A percentile compares a stretch with the other conserved stretches of the same genome.
Evolutionary conservation across 768 basidiomycete genomes (phyloP).

Genomic region (Dictyophora rubrovolvata): DNA sequence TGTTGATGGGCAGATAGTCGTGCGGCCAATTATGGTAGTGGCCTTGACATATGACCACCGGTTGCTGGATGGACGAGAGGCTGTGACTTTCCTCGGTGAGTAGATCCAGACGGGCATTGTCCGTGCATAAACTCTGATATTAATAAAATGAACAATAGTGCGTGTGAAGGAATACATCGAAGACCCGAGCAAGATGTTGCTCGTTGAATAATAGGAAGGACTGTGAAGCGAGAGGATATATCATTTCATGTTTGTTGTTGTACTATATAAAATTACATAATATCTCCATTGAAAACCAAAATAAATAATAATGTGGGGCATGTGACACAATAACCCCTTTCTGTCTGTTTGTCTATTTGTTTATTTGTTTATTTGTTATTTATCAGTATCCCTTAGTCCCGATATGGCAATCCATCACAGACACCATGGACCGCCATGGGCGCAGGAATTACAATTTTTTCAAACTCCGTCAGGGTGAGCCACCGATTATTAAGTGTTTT

Average conservation of each 20-base stretch:
- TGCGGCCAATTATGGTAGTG: constrained; percentile 94
- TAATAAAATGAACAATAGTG: constrained; percentile 33
- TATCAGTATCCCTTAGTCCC: neutral
- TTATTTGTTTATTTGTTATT: neutral
- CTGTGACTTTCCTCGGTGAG: constrained; percentile 93
- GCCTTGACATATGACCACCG: constrained; percentile 94
- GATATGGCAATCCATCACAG: neutral
- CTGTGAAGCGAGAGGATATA: too few relatives aligned
- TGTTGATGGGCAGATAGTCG: constrained; percentile 89
- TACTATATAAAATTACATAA: too few relatives aligned
- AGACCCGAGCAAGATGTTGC: constrained; percentile 87
- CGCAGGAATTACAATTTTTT: neutral
- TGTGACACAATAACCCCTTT: too few relatives aligned
- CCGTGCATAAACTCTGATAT: too few relatives aligned
- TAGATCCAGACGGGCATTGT: constrained; percentile 12
- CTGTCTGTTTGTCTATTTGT: neutral
- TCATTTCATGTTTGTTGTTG: too few relatives aligned
- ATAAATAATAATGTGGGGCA: too few relatives aligned
- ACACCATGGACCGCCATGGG: neutral
- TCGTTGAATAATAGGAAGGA: constrained; percentile 23
- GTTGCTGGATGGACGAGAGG: constrained; percentile 90
- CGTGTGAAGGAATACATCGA: constrained; percentile 90
- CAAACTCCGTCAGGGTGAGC: neutral
- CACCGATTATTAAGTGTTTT: neutral
- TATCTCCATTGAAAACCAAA: too few relatives aligned